phyloP scores from a whole-genome alignment of 345 rosid genomes.

The Sisymbrium irio region DNA sequence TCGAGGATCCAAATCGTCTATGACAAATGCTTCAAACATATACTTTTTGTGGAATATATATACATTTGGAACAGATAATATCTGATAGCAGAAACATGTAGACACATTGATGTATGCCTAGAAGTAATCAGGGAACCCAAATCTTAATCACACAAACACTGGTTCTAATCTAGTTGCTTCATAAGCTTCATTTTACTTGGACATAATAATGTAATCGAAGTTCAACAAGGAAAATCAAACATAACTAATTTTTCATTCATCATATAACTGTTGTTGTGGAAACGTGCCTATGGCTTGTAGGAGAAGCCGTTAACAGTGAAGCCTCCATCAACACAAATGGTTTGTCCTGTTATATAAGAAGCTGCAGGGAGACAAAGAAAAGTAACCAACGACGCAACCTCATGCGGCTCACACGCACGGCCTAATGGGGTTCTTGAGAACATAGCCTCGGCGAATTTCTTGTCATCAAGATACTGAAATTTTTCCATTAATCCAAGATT shows the following conservation, averaged over 20 bases:
- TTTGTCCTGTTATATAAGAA: constrained; percentile 56
- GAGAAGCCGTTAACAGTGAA: constrained; percentile 25
- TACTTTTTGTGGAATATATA: not conserved
- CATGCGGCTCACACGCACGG: constrained; percentile 20
- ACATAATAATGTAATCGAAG: not conserved
- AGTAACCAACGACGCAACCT: constrained; percentile 44
- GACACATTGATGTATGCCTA: not conserved
- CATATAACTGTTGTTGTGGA: not conserved
- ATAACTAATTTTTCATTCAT: not conserved
- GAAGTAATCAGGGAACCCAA: not conserved
- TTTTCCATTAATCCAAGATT: not conserved
- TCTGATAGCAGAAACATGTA: not conserved
- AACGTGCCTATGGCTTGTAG: not conserved
- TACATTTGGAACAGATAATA: not conserved
- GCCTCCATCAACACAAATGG: constrained; percentile 35
- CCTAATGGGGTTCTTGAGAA: constrained; percentile 26
- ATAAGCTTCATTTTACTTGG: not conserved
- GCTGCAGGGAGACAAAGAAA: constrained; percentile 75
- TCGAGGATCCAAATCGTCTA: not conserved
- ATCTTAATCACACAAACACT: not conserved
- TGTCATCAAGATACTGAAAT: constrained; percentile 23
- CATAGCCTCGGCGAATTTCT: constrained; percentile 7
- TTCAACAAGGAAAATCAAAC: not conserved
- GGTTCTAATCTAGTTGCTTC: not conserved
- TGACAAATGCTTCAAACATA: not conserved